These are phyloP conservation scores for Botryosphaeria agaves DNA, from an alignment of 2,329 filamentous ascomycete genomes.

Conservation along the genomic window DNA sequence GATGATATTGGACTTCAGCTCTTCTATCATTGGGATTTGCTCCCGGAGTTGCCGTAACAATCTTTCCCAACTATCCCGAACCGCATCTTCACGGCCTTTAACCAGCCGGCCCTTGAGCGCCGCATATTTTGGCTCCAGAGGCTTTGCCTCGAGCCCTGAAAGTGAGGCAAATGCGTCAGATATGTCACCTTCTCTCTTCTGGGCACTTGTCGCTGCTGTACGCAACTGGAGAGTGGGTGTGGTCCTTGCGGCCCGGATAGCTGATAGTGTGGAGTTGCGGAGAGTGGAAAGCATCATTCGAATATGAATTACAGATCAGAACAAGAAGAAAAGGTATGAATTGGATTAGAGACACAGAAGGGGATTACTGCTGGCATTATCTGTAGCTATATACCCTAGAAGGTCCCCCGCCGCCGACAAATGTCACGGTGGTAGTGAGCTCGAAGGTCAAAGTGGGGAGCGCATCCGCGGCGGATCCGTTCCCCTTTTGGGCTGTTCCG, in stretches of 20 bases:
- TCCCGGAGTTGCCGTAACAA: slow-evolving; percentile 23
- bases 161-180: slow-evolving; percentile 32
- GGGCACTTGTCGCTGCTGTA: slow-evolving; percentile 5
- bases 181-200: slow-evolving; percentile 30
- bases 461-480: too few relatives aligned
- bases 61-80: slow-evolving; percentile 28
- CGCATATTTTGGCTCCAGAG: slow-evolving; percentile 27
- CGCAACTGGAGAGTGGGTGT: not conserved
- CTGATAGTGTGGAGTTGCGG: not conserved
- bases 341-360: too few relatives aligned
- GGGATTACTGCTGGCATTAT: too few relatives aligned
- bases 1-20: slow-evolving; percentile 23
- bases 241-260: not conserved
- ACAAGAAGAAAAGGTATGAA: too few relatives aligned
- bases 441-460: too few relatives aligned
- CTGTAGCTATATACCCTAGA: too few relatives aligned
- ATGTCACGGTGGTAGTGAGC: too few relatives aligned
- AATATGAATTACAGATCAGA: too few relatives aligned
- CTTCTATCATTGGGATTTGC: slow-evolving; percentile 26
- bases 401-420: too few relatives aligned
- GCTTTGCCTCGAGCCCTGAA: slow-evolving; percentile 26
- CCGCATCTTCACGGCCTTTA: slow-evolving; percentile 27
- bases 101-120: slow-evolving; percentile 27
- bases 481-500: too few relatives aligned
- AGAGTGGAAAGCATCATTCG: slow-evolving; percentile 1